Evolutionary conservation across 129 eudicot genomes (phyloP).

Genomic region (Flaveria trinervia): DNA sequence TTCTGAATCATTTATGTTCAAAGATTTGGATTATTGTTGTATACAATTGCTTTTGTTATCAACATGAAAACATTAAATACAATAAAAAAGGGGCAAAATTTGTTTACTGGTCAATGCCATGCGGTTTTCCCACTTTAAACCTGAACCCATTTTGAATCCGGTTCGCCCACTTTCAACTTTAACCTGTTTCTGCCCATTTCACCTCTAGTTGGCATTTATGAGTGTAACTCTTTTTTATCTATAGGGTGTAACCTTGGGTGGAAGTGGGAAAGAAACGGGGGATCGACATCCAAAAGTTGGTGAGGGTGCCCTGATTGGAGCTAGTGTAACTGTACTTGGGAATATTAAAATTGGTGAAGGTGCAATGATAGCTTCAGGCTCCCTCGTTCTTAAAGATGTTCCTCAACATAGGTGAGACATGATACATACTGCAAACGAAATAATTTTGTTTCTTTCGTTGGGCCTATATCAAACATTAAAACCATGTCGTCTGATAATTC

Average conservation of each 20-base stretch:
- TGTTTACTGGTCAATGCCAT: not conserved
- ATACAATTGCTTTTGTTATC: not conserved
- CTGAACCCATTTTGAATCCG: not conserved
- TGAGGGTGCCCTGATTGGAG: conserved; percentile 77
- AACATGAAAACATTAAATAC: not conserved
- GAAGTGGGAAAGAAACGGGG: conserved; percentile 73
- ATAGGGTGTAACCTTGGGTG: conserved; percentile 80
- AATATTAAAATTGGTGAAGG: conserved; percentile 72
- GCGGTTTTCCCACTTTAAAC: not conserved
- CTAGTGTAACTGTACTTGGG: conserved; percentile 64
- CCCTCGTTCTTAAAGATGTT: conserved; percentile 68
- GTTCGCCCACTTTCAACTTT: not conserved
- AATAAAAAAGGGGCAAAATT: not conserved
- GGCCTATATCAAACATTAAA: not conserved
- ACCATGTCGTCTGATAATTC: not conserved
- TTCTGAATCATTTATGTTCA: not conserved
- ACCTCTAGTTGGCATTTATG: not conserved
- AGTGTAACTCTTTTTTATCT: not conserved
- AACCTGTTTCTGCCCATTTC: not conserved
- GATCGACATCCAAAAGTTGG: conserved; percentile 77
- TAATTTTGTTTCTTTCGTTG: not conserved
- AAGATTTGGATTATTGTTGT: not conserved
- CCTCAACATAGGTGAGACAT: conserved; percentile 66
- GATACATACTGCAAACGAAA: not conserved
- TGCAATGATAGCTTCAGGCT: conserved; percentile 74